Evolutionary conservation across 139 green algal genomes (phyloP), one percentile per base, ranked within the genome.

Genomic region (Eudorina sp.): DNA sequence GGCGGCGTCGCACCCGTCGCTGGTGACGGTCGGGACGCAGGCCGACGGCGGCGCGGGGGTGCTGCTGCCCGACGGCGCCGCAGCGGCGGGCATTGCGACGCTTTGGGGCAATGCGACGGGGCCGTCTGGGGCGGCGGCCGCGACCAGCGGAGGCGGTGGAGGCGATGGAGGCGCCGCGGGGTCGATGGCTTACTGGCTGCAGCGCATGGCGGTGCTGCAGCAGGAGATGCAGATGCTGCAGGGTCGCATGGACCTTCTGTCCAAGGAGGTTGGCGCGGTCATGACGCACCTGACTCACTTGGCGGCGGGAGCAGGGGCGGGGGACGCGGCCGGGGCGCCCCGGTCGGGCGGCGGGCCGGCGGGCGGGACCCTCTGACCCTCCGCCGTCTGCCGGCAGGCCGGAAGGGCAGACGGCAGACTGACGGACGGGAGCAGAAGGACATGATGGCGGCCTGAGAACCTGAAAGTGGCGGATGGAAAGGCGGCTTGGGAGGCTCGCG

Each of bases 171-270:
- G 6, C 36, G 60, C 19, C 8, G 58, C 2, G 43, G 62, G 4
- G 3, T 53, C 53, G 36, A 16, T 58, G 40, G 29, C 18, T 0
- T 86, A 86, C 66, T 81, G 45, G 76, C 36, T n/a, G 38, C 48
- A 74, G 51, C 86, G 86, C 8, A 62, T 90, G 76, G 48, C n/a
- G 18, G 27, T 75, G 76, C 77, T 90, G 78, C 86, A 91, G 53
- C 38, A 83, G 86, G 75, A 86, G 64, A 64, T 90, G 86, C 64
- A 55, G 48, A 36, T 86, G 66, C 45, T 90, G 51, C 62, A 72
- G 70, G 66, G 53, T 16, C 51, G 79, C 4, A 43, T 91, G 70
- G 78, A 91, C 34, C 0, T 85, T 1, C n/a, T 91, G 41, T 34
- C 38, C 9, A 38, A 53, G 36, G 76, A 90, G 84, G 84, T 88